Evolutionary conservation across 345 rosid genomes (phyloP), one percentile per base, ranked within the genome.

Genomic region (Angophora floribunda): DNA sequence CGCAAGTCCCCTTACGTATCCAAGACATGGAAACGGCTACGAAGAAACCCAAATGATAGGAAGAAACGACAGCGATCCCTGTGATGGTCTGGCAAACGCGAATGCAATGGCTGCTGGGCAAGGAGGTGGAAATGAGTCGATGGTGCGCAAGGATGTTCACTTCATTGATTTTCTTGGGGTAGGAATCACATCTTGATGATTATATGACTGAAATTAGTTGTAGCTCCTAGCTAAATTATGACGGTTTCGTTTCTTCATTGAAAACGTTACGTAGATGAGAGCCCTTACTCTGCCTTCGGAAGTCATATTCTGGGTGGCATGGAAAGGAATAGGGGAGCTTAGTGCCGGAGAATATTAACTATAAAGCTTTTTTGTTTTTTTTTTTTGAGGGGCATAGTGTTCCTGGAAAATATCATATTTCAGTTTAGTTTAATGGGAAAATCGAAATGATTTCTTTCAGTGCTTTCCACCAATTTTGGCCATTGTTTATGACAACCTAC

Each of bases 131-230:
- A 91, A 88, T 85, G 91, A 87, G 79, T 75, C 93, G 9, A 90
- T 75, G 28, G 86, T 87, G 87, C 85, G 78, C 24, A 89, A 91
- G 84, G 93, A 91, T 85, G 93, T 90, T 91, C 92, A 93, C 28
- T 89, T 89, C 90, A 89, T 89, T 30, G 90, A 89, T 91, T 95
- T 95, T 88, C 97, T 95, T 91, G 97, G 97, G 52, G 97, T 94
- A 32, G 97, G 96, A 89, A 92, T 94, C 70, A 90, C 96, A 89
- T 93, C 95, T 89, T 95, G 93, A 93, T 75, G 87, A 82, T 53
- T 55, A 59, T 59, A 63, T 41, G 45, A 41, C 84, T 75, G 84
- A 41, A 75, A 75, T 41, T 75, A 75, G 84, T 45, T 75, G 28
- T 21, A 75, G 84, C 15, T 75, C 26, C 84, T 75, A 41, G 84